Evolutionary conservation across 2,329 filamentous ascomycete genomes (phyloP).

Genomic region (Botrytis hyacinthi): DNA sequence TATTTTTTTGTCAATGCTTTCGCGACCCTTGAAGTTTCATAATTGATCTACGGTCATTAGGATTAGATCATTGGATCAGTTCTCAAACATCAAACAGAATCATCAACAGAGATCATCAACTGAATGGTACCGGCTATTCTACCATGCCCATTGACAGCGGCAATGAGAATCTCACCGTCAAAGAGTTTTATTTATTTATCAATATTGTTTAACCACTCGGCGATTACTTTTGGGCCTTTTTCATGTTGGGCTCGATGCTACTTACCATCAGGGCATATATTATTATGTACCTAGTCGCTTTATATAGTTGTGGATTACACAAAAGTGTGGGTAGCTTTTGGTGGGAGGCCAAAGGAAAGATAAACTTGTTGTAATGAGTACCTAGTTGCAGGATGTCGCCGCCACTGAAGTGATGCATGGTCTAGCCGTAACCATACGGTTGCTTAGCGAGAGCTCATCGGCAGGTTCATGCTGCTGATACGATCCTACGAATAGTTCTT

Average conservation of each 20-base stretch:
- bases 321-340: not conserved
- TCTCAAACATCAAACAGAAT: constrained; percentile 19
- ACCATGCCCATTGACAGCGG: constrained; percentile 7
- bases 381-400: constrained; percentile 17
- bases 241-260: constrained; percentile 6
- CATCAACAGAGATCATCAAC: not conserved
- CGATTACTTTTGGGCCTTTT: constrained; percentile 5
- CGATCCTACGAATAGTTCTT: constrained; percentile 2
- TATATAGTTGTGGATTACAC: constrained; percentile 12
- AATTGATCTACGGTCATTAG: constrained; percentile 6
- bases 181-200: not conserved
- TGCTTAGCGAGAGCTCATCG: constrained; percentile 12
- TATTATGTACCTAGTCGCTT: not conserved
- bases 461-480: not conserved
- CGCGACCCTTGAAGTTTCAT: constrained; percentile 18
- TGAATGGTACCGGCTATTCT: not conserved
- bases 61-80: constrained; percentile 18
- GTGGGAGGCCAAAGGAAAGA: not conserved
- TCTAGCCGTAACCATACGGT: not conserved
- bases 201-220: not conserved
- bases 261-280: not conserved
- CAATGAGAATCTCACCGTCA: not conserved
- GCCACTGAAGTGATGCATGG: constrained; percentile 10
- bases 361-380: not conserved
- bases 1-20: not conserved